Percentiles rank a stretch among this genome's conserved stretches.
Conservation (phyloP, 2,329 filamentous ascomycete species). For the Aureobasidium melanogenum region DNA sequence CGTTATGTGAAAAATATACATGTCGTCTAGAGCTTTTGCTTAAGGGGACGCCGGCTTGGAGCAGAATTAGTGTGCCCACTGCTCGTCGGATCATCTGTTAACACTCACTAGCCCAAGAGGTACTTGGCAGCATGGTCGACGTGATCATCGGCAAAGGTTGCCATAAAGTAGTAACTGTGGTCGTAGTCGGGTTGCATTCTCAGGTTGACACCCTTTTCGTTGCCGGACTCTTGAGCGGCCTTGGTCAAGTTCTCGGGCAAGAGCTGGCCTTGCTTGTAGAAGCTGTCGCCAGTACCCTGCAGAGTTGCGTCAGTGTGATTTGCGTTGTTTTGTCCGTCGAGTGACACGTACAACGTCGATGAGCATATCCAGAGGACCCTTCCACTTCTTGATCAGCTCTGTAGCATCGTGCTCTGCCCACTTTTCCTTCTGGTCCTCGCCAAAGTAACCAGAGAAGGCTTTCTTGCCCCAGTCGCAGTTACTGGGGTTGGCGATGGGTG, state of each 20-base stretch:
- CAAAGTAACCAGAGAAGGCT: conserved; percentile 86
- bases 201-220: conserved; percentile 61
- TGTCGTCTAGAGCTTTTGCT: not conserved
- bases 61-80: conserved; percentile 8
- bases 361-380: conserved; percentile 63
- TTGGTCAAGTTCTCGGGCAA: conserved; percentile 86
- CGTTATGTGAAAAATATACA: not conserved
- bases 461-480: conserved; percentile 92
- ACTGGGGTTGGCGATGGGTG: conserved; percentile 79
- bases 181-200: conserved; percentile 89
- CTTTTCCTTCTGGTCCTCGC: conserved; percentile 58
- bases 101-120: conserved; percentile 46
- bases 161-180: conserved; percentile 96
- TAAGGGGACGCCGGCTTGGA: not conserved
- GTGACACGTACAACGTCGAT: conserved; percentile 68
- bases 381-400: conserved; percentile 72
- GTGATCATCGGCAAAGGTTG: conserved; percentile 82
- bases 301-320: not conserved
- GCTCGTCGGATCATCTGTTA: not conserved
- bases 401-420: conserved; percentile 92
- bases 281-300: conserved; percentile 85
- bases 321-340: not conserved
- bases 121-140: conserved; percentile 86
- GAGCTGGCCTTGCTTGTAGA: conserved; percentile 89
- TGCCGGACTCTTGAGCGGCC: conserved; percentile 67